phyloP scores from a whole-genome alignment of 495 filamentous ascomycete genomes.

The Tirmania nivea region DNA sequence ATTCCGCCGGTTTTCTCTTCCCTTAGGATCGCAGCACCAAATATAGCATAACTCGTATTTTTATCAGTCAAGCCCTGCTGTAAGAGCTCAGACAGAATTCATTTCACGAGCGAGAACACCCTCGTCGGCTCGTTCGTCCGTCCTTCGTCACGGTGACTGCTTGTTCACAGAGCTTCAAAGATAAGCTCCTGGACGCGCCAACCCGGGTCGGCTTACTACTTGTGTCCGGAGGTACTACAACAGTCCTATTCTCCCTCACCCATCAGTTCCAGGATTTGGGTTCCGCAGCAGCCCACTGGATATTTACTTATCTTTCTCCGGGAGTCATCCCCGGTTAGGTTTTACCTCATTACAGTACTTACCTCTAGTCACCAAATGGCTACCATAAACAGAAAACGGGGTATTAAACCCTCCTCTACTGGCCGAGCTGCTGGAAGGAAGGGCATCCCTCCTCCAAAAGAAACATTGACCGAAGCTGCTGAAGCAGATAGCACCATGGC shows the following conservation, averaged over 20 bases:
- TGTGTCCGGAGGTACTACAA: background rate
- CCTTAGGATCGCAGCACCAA: background rate
- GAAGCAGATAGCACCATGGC: slow-evolving; percentile 17
- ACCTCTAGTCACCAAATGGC: slow-evolving; percentile 15
- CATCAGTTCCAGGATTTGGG: background rate
- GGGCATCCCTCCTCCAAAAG: slow-evolving; percentile 15
- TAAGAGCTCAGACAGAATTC: background rate
- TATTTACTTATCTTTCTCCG: background rate
- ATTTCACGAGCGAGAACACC: background rate
- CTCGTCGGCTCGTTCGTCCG: background rate
- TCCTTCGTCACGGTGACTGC: background rate
- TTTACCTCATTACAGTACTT: background rate
- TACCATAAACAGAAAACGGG: slow-evolving; percentile 17
- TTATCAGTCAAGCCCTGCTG: background rate
- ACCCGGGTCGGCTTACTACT: background rate
- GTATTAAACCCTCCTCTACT: slow-evolving; percentile 14
- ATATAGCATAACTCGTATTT: background rate
- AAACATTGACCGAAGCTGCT: slow-evolving; percentile 5
- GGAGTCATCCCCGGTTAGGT: background rate
- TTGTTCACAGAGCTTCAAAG: background rate
- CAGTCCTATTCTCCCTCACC: background rate
- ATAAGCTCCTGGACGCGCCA: background rate
- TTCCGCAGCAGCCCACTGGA: background rate
- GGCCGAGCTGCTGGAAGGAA: slow-evolving; percentile 12
- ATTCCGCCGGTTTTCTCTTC: background rate